Evolutionary conservation across 2,329 filamentous ascomycete genomes (phyloP).

Genomic region (Aspergillus caelatus): DNA sequence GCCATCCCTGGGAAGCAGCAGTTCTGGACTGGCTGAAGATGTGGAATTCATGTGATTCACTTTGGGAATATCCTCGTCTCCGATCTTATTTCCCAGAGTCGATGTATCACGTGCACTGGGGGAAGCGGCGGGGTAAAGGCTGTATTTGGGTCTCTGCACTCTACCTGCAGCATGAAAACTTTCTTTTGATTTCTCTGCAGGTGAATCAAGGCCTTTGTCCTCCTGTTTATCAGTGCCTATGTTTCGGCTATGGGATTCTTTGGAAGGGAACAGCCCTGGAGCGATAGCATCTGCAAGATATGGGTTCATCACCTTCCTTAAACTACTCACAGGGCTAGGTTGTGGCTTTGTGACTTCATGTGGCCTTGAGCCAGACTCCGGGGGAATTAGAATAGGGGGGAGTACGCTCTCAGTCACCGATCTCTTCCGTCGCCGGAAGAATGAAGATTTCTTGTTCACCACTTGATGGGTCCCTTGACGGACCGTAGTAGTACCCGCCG

Average conservation of each 20-base stretch:
- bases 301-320: slow-evolving; percentile 84
- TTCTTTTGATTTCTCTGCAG: slow-evolving; percentile 27
- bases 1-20: slow-evolving; percentile 6
- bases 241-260: slow-evolving; percentile 27
- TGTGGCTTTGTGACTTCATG: slow-evolving; percentile 34
- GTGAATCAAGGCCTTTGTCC: slow-evolving; percentile 19
- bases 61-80: slow-evolving; percentile 33
- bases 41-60: slow-evolving; percentile 24
- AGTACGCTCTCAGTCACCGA: slow-evolving; percentile 71
- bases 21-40: slow-evolving; percentile 19
- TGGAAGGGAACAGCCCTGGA: slow-evolving; percentile 23
- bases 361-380: slow-evolving; percentile 46
- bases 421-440: slow-evolving; percentile 93
- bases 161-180: slow-evolving; percentile 28
- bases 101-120: slow-evolving; percentile 32
- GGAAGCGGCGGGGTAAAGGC: slow-evolving; percentile 30
- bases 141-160: slow-evolving; percentile 29
- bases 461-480: slow-evolving; percentile 52
- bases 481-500: slow-evolving; percentile 23
- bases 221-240: slow-evolving; percentile 19
- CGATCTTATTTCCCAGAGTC: slow-evolving; percentile 40
- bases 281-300: slow-evolving; percentile 59
- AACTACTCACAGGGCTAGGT: slow-evolving; percentile 73
- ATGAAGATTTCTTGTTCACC: slow-evolving; percentile 90
- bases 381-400: slow-evolving; percentile 57